These are phyloP conservation scores for Diphasiastrum complanatum DNA, from an alignment of 83 land plant species.

Conservation along the genomic window DNA sequence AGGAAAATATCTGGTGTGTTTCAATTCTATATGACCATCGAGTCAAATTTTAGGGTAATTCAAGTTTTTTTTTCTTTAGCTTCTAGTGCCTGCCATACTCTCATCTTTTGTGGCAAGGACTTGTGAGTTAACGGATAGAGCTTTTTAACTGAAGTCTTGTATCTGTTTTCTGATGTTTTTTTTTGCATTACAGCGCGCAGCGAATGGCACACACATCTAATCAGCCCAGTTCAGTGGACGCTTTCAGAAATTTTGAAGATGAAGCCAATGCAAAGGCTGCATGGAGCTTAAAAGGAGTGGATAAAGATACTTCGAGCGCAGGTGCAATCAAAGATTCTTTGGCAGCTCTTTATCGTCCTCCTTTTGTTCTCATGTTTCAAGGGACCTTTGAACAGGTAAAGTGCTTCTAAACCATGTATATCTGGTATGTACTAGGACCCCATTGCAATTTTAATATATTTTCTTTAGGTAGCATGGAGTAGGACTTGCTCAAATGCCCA, in stretches of 20 bases:
- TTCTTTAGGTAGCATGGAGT: too few relatives aligned
- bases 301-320: slow-evolving; percentile 26
- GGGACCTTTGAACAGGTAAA: slow-evolving; percentile 96
- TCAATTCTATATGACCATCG: too few relatives aligned
- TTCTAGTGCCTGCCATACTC: too few relatives aligned
- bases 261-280: slow-evolving; percentile 61
- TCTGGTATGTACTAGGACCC: too few relatives aligned
- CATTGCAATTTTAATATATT: too few relatives aligned
- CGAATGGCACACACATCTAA: slow-evolving; percentile 37
- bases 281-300: slow-evolving; percentile 45
- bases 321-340: slow-evolving; percentile 59
- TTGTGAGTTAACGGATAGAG: too few relatives aligned
- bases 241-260: slow-evolving; percentile 66
- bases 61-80: too few relatives aligned
- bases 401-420: too few relatives aligned
- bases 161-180: not conserved
- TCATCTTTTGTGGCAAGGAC: too few relatives aligned
- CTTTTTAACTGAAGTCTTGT: not conserved
- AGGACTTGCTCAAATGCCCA: too few relatives aligned
- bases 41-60: too few relatives aligned
- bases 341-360: slow-evolving; percentile 91
- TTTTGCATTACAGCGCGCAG: slow-evolving; percentile 34
- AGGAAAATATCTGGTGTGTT: too few relatives aligned
- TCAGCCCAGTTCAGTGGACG: slow-evolving; percentile 49
- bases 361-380: slow-evolving; percentile 73